phyloP scores from a whole-genome alignment of 2,329 filamentous ascomycete genomes.

The Pseudocercospora fuligena region DNA sequence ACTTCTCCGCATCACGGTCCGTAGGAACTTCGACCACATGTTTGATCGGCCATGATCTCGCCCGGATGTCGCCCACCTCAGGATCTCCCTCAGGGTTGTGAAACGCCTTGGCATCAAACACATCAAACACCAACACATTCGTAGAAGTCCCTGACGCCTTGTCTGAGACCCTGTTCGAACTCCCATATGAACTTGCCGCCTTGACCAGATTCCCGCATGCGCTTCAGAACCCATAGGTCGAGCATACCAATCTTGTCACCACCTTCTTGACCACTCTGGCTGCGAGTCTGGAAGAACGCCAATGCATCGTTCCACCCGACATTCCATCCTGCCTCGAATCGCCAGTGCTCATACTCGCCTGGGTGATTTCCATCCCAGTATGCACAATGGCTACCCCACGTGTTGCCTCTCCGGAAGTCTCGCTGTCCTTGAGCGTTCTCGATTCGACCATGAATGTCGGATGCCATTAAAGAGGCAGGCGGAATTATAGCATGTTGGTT shows the following conservation, averaged over 20 bases:
- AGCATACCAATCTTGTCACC: slow-evolving; percentile 62
- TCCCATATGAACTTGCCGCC: slow-evolving; percentile 56
- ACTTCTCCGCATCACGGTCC: not conserved
- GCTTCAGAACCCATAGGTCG: slow-evolving; percentile 63
- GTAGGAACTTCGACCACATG: not conserved
- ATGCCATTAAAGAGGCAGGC: slow-evolving; percentile 44
- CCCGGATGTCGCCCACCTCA: not conserved
- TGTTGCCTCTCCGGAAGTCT: slow-evolving; percentile 43
- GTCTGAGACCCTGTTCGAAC: slow-evolving; percentile 56
- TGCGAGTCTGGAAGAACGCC: slow-evolving; percentile 55
- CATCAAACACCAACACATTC: slow-evolving; percentile 37
- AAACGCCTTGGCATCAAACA: not conserved
- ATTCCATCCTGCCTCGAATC: slow-evolving; percentile 61
- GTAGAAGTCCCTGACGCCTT: slow-evolving; percentile 52
- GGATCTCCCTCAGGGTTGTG: not conserved
- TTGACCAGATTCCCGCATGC: slow-evolving; percentile 57
- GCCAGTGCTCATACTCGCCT: slow-evolving; percentile 56
- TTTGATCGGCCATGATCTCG: not conserved
- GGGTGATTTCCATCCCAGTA: slow-evolving; percentile 57
- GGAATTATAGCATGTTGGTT: slow-evolving; percentile 51
- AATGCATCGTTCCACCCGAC: slow-evolving; percentile 61
- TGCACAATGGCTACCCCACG: slow-evolving; percentile 50
- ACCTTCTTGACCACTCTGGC: slow-evolving; percentile 42
- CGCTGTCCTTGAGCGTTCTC: slow-evolving; percentile 48
- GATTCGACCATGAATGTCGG: slow-evolving; percentile 46